Evolutionary conservation across 768 basidiomycete genomes (phyloP), one percentile per base, ranked within the genome.

Genomic region (Pleurotus salmoneostramineus): DNA sequence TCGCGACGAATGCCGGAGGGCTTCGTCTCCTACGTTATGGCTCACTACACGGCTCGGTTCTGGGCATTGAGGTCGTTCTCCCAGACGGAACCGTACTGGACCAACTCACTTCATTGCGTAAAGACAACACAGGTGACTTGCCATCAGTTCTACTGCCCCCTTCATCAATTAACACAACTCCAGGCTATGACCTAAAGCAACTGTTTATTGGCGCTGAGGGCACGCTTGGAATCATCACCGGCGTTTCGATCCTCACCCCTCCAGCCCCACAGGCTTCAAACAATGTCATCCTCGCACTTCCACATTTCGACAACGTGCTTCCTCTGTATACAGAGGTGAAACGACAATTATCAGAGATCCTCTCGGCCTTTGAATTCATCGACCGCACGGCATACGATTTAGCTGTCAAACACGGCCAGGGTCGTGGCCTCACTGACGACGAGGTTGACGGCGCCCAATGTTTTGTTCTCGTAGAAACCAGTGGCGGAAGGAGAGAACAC

Each of bases 1-100:
- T 98, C 31, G 86, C 97, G 1, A 98, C 97, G 4, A 99, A 99
- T 67, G 97, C 97, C 31, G 97, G 97, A 15, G 97, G 97, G n/a
- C 81, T 99, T 6, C 84, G 97, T 1, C 80, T 99, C 21, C 74
- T 99, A 43, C 84, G 97, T 21, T 99, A 98, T 66, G 97, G 97
- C 47, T 94, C 93, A 40, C 77, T 99, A 4, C 97, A 96, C 67
- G 97, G 97, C 15, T 88, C 88, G 10, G 96, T 98, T 2, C 83
- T 99, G 3, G 97, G 97, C 15, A 78, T 99, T 11, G 97, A 99
- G 69, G 94, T 95, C 17, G 97, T 98, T 7, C 77, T 98, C 15
- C 91, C 97, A 2, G 93, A 98, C 65, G 96, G 94, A 31, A 93
- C 92, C 27, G 80, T 99, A 52, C 81, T 98, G 59, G 87, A 96